phyloP scores from a whole-genome alignment of 345 rosid genomes.

The Moricandia moricandioides region DNA sequence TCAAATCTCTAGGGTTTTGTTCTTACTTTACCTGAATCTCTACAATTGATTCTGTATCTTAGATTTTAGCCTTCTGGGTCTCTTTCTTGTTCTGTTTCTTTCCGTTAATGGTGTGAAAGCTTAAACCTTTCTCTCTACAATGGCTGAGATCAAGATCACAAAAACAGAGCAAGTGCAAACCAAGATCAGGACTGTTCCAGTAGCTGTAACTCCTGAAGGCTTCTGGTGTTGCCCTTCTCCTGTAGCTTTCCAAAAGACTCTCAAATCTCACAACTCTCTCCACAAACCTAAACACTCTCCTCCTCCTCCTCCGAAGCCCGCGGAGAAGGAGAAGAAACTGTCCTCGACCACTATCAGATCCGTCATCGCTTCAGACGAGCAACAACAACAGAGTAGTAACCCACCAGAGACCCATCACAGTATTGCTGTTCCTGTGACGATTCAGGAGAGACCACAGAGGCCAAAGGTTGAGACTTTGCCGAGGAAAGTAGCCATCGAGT shows the following conservation, averaged over 20 bases:
- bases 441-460: conserved; percentile 62
- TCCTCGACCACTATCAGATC: conserved; percentile 52
- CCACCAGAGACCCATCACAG: conserved; percentile 20
- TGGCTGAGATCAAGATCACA: conserved; percentile 83
- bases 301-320: conserved; percentile 40
- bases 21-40: not conserved
- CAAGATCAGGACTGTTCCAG: conserved; percentile 85
- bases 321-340: conserved; percentile 64
- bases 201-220: conserved; percentile 97
- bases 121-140: conserved; percentile 32
- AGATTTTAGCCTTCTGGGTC: conserved; percentile 19
- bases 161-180: conserved; percentile 77
- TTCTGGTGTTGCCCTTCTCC: conserved; percentile 99
- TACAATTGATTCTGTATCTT: conserved; percentile 2
- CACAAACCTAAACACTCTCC: conserved; percentile 69
- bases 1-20: conserved; percentile 27
- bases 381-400: conserved; percentile 24
- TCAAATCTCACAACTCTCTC: conserved; percentile 58
- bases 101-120: conserved; percentile 38
- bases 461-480: conserved; percentile 75
- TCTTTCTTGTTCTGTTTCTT: not conserved
- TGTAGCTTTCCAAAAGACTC: conserved; percentile 80
- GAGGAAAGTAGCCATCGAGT: conserved; percentile 90
- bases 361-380: conserved; percentile 52
- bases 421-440: conserved; percentile 44